These are phyloP conservation scores for Dendrothele bispora DNA, from an alignment of 768 basidiomycete genomes.

Conservation along the genomic window DNA sequence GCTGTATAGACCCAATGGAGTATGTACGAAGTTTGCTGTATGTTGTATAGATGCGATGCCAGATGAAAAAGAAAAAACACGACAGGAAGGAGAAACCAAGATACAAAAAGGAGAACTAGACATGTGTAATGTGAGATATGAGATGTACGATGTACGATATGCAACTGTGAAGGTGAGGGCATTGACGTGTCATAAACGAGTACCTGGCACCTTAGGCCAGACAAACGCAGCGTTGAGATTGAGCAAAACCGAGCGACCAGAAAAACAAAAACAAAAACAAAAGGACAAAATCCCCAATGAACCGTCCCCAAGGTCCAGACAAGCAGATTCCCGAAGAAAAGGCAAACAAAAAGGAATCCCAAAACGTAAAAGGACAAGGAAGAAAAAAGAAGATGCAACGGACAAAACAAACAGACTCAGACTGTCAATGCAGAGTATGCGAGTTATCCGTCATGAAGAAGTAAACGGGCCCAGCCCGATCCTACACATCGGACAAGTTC, in stretches of 20 bases:
- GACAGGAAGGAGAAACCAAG: too few species aligned
- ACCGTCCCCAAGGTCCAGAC: background rate
- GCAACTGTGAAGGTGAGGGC: too few species aligned
- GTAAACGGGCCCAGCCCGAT: slow-evolving; percentile 4
- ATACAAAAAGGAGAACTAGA: background rate
- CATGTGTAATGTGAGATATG: background rate
- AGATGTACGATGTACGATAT: background rate
- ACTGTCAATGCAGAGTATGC: background rate
- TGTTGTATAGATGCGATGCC: too few species aligned
- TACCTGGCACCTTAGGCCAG: background rate
- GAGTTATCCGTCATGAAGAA: background rate
- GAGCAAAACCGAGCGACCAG: background rate
- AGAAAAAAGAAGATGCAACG: background rate
- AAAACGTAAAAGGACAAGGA: background rate
- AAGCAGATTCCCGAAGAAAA: background rate
- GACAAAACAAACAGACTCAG: background rate
- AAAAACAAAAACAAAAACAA: background rate
- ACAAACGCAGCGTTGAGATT: background rate
- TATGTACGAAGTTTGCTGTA: too few species aligned
- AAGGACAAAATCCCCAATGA: too few species aligned
- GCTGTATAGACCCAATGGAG: too few species aligned
- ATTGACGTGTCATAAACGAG: background rate
- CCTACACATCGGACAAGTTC: slow-evolving; percentile 21
- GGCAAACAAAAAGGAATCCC: background rate
- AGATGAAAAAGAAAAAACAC: too few species aligned